Percentiles rank a stretch among this genome's conserved stretches.
Conservation (phyloP, 805 yeast genomes). For the Saccharomycopsis selenospora region DNA sequence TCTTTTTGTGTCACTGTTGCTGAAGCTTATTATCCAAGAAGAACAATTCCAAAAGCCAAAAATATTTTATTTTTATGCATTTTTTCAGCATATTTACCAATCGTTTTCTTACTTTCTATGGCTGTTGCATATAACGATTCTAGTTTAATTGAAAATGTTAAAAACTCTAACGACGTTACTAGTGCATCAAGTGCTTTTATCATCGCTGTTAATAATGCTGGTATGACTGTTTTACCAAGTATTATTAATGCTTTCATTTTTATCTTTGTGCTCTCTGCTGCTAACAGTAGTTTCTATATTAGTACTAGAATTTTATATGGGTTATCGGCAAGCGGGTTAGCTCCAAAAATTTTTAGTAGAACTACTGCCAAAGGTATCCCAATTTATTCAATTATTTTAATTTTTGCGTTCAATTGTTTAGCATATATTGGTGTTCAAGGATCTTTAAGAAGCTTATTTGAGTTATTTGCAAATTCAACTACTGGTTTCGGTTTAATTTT, state of each 20-base stretch:
- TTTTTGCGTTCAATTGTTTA: constrained; percentile 34
- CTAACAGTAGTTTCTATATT: constrained; percentile 40
- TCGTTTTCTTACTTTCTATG: constrained; percentile 49
- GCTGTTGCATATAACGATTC: constrained; percentile 46
- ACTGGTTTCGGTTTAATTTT: constrained; percentile 39
- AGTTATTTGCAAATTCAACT: constrained; percentile 38
- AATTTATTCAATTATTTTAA: constrained; percentile 34
- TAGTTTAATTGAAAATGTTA: constrained; percentile 28
- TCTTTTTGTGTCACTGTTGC: constrained; percentile 42
- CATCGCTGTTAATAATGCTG: constrained; percentile 42
- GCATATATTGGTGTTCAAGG: constrained; percentile 38
- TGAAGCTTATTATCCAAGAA: constrained; percentile 42
- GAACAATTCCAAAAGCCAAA: constrained; percentile 45
- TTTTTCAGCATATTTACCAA: constrained; percentile 43
- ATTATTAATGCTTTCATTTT: constrained; percentile 43
- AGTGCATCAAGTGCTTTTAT: constrained; percentile 46
- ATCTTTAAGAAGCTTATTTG: constrained; percentile 34
- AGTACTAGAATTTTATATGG: constrained; percentile 38
- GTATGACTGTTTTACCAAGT: constrained; percentile 40
- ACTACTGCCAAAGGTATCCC: constrained; percentile 40
- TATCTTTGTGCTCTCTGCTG: constrained; percentile 36
- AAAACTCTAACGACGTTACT: constrained; percentile 33
- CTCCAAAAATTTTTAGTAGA: constrained; percentile 35
- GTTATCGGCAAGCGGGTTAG: constrained; percentile 38
- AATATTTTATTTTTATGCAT: constrained; percentile 49